Evolutionary conservation across 805 yeast species (phyloP), one percentile per base, ranked within the genome.

Genomic region (Metschnikowia colocasiae): DNA sequence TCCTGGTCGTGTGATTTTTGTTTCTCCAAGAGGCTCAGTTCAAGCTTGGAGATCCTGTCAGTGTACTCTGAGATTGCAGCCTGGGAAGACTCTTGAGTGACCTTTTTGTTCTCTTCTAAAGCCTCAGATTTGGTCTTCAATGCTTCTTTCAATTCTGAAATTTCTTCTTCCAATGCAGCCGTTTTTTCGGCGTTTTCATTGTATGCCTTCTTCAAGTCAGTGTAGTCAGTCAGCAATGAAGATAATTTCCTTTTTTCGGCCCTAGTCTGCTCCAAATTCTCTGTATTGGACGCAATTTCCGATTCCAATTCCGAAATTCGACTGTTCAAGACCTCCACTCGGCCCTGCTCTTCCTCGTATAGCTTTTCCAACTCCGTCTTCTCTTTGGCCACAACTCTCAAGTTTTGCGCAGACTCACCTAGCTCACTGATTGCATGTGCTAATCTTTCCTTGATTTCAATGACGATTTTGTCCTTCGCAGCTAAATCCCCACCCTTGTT

Each of bases 51-150:
- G 25, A 52, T 49, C 9, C 42, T 46, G 15, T 50, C 53, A 4
- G 49, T 46, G 23, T 52, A 45, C 9, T 40, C 52, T 35, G 48
- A 45, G 7, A 40, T 80, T 51, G 75, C 65, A 0, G 78, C 67
- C 47, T 76, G 80, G 0, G 85, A 79, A 41, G 66, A 75, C 45
- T 76, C 76, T 45, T 71, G 71, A 10, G 78, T 57, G 54, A 75
- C 61, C 10, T 62, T 65, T 46, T 84, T 64, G 54, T 80, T 84
- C 29, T 67, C 68, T 40, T 80, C 84, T 49, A 80, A 31, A 9
- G 37, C 35, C 13, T 32, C 27, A 3, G 20, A 8, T 25, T 47
- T 18, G 29, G 39, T 15, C 43, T 43, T 37, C 16, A 50, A 37
- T 7, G 46, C 25, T 26, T 19, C 29, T 30, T 52, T 47, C 27